Conservation (phyloP, 2,329 filamentous ascomycete genomes). For the Aurifilum marmelostoma region DNA sequence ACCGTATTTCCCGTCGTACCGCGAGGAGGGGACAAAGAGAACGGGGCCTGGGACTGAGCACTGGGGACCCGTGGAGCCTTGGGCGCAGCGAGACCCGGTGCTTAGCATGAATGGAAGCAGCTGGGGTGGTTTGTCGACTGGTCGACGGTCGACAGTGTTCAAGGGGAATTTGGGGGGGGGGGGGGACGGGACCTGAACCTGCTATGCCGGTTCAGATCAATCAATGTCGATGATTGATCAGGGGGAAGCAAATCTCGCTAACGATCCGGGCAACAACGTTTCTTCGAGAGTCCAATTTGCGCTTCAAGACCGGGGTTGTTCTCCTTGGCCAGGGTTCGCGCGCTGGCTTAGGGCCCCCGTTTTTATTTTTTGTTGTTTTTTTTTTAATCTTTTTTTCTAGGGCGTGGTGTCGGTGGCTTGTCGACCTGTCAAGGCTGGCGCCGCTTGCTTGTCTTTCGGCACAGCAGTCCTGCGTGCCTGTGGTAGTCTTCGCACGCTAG, state of each 20-base stretch:
- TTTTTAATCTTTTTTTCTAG: conserved; percentile 8
- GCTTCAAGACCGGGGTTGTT: conserved; percentile 32
- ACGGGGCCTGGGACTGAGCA: conserved; percentile 15
- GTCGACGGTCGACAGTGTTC: conserved; percentile 21
- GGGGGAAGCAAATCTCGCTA: conserved; percentile 48
- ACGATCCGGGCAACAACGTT: conserved; percentile 38
- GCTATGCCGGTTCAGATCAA: conserved; percentile 28
- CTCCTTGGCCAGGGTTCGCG: conserved; percentile 10
- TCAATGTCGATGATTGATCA: conserved; percentile 33
- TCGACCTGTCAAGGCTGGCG: conserved; percentile 8
- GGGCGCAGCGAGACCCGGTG: conserved; percentile 33
- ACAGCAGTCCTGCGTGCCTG: conserved; percentile 7
- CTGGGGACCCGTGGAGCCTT: conserved; percentile 22
- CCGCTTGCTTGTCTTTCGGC: neutral
- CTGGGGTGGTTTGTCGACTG: conserved; percentile 35
- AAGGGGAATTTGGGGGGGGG: conserved; percentile 5
- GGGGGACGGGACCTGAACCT: conserved; percentile 26
- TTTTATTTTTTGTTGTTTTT: neutral
- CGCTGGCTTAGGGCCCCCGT: conserved; percentile 7
- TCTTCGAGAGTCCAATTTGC: conserved; percentile 38
- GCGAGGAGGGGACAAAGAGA: conserved; percentile 9
- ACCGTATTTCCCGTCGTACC: conserved; percentile 11
- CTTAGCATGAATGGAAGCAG: conserved; percentile 42
- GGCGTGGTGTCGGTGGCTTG: conserved; percentile 20
- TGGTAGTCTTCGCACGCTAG: conserved; percentile 9